These are phyloP conservation scores for Omphalea diandra DNA, from an alignment of 441 rosid genomes.

Conservation along the genomic window DNA sequence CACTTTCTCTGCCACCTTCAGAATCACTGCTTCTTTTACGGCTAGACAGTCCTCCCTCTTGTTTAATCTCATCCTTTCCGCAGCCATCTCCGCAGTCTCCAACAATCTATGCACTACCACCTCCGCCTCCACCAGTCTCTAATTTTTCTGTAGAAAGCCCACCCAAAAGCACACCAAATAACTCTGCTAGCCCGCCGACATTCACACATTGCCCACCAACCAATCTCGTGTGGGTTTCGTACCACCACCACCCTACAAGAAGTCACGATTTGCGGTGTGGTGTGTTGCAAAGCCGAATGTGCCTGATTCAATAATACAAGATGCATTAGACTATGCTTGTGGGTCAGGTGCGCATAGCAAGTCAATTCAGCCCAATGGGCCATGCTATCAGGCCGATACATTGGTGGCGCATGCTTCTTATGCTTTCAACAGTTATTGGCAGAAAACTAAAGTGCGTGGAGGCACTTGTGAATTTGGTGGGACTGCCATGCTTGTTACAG, in stretches of 20 bases:
- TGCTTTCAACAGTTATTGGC: constrained; percentile 89
- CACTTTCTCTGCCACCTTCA: constrained; percentile 35
- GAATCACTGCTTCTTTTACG: constrained; percentile 30
- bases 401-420: constrained; percentile 67
- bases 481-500: constrained; percentile 70
- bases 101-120: too few species aligned
- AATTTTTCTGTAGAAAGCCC: constrained; percentile 9
- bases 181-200: constrained; percentile 19
- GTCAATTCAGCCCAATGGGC: constrained; percentile 54
- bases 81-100: constrained; percentile 19
- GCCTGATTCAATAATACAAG: constrained; percentile 64
- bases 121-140: constrained; percentile 14
- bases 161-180: constrained; percentile 13
- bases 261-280: constrained; percentile 55
- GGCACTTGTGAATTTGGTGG: constrained; percentile 87
- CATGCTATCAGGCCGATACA: constrained; percentile 66
- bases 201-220: neutral
- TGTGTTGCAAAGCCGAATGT: constrained; percentile 82
- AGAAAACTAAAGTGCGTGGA: constrained; percentile 54
- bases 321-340: constrained; percentile 82
- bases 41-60: constrained; percentile 18
- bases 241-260: constrained; percentile 39
- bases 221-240: too few species aligned
- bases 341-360: constrained; percentile 75
- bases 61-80: constrained; percentile 24